Evolutionary conservation across 176 grass and related monocot genomes (phyloP).

Genomic region (Cocos nucifera): DNA sequence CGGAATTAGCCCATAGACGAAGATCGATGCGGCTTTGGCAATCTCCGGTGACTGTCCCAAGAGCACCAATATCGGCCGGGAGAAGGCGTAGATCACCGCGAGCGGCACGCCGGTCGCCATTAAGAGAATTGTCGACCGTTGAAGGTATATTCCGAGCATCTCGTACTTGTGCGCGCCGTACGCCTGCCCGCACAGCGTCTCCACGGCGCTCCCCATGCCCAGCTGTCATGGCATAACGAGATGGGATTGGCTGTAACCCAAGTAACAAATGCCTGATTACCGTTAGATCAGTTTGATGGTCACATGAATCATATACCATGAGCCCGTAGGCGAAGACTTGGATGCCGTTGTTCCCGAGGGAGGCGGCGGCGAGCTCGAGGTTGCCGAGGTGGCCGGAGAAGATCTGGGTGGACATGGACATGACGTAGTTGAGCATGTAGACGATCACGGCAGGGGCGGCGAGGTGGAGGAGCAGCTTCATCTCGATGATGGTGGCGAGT

Average conservation of each 20-base stretch:
- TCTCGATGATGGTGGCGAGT: conserved; percentile 30
- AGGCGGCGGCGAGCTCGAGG: conserved; percentile 32
- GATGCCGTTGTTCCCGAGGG: conserved; percentile 38
- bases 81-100: conserved; percentile 44
- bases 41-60: conserved; percentile 34
- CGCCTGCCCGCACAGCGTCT: conserved; percentile 38
- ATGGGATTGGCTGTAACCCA: too few species aligned
- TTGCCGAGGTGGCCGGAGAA: conserved; percentile 42
- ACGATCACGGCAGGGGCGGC: conserved; percentile 39
- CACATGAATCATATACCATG: conserved; percentile 10
- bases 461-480: conserved; percentile 24
- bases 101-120: conserved; percentile 50
- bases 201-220: conserved; percentile 37
- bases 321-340: conserved; percentile 38
- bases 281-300: too few species aligned
- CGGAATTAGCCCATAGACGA: conserved; percentile 32
- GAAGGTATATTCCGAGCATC: conserved; percentile 61
- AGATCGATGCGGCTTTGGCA: conserved; percentile 26
- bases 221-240: conserved; percentile 2
- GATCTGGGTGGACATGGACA: conserved; percentile 40
- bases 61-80: conserved; percentile 21
- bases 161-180: conserved; percentile 33
- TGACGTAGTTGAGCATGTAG: conserved; percentile 41
- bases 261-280: too few species aligned
- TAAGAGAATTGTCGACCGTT: conserved; percentile 61